Base-by-base conservation (phyloP, 176 grass and related monocot genomes). In the Olyra latifolia region DNA sequence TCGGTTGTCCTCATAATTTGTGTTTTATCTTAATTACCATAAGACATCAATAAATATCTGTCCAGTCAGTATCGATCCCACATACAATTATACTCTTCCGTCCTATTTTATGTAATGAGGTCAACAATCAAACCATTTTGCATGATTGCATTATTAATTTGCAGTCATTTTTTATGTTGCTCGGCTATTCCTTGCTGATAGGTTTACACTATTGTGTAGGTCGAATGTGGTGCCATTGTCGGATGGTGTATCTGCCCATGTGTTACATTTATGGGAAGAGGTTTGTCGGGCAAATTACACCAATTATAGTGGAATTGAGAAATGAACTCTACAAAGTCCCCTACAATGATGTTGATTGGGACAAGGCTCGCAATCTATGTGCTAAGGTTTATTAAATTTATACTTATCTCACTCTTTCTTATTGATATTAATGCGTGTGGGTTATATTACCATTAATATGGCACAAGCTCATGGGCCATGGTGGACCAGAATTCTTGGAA, bases 171-270 rank as follows among this genome's bases (percentile, higher is more conserved):
- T 27, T 58, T 11, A 5, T 55, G 41, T 81, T 81, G 41, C 23
- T 87, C 54, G 25, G 16, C 19, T 48, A 27, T 72, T 22, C 48
- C 46, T 72, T 83, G 30, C 50, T 88, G 28, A 88, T 49, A 67
- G 15, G 19, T 7, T 50, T 15, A 42, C 25, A 49, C 58, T 29
- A 32, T 8, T n/a, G 13, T 68, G 71, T 74, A 98, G 90, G 95
- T 72, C 82, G 92, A 52, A 98, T 98, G 92, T 98, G 95, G 95
- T 98, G 92, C 70, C 95, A 94, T 63, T 98, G 95, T 45, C 85
- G 95, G 59, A 98, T 94, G 95, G 92, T 98, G 44, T 98, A 98
- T 88, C 70, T 98, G 54, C 95, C 95, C 27, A 98, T 98, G 95
- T 94, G 89, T 55, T 94, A 98, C 76, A 87, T 98, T 82, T 98